These are phyloP conservation scores for Candida tibetensis DNA, from an alignment of 805 yeast genomes.

Conservation along the genomic window DNA sequence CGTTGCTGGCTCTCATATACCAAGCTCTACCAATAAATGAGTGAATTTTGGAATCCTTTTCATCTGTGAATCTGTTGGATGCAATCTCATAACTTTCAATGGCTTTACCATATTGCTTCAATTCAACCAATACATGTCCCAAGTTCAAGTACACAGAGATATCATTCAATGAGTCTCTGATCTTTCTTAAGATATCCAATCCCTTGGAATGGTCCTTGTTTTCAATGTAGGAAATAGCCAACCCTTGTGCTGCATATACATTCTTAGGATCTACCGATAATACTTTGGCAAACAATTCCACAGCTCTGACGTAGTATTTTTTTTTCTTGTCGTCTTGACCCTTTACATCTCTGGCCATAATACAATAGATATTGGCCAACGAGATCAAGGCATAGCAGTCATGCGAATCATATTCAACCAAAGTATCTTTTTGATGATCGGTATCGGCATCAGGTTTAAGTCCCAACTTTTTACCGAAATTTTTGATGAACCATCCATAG, in stretches of 20 bases:
- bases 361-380: slow-evolving; percentile 81
- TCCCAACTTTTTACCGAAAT: slow-evolving; percentile 51
- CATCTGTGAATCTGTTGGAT: slow-evolving; percentile 57
- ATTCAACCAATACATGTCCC: slow-evolving; percentile 83
- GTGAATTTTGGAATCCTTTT: slow-evolving; percentile 62
- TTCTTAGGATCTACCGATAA: slow-evolving; percentile 77
- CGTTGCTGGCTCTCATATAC: slow-evolving; percentile 73
- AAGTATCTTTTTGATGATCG: slow-evolving; percentile 78
- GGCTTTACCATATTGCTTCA: slow-evolving; percentile 79
- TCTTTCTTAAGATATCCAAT: slow-evolving; percentile 79
- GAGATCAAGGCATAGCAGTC: slow-evolving; percentile 88
- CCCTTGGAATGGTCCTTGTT: slow-evolving; percentile 73
- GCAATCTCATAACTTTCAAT: slow-evolving; percentile 88
- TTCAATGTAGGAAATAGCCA: slow-evolving; percentile 90
- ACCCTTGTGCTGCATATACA: slow-evolving; percentile 96
- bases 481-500: slow-evolving; percentile 83
- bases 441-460: slow-evolving; percentile 60
- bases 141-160: slow-evolving; percentile 78
- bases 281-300: slow-evolving; percentile 87
- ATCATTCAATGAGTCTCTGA: slow-evolving; percentile 86
- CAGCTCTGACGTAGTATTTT: slow-evolving; percentile 83
- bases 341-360: slow-evolving; percentile 76
- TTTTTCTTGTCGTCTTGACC: slow-evolving; percentile 54
- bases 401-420: slow-evolving; percentile 78
- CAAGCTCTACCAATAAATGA: slow-evolving; percentile 84